These are phyloP conservation scores for Cladosporium halotolerans DNA, from an alignment of 2,329 filamentous ascomycete genomes.

Conservation along the genomic window DNA sequence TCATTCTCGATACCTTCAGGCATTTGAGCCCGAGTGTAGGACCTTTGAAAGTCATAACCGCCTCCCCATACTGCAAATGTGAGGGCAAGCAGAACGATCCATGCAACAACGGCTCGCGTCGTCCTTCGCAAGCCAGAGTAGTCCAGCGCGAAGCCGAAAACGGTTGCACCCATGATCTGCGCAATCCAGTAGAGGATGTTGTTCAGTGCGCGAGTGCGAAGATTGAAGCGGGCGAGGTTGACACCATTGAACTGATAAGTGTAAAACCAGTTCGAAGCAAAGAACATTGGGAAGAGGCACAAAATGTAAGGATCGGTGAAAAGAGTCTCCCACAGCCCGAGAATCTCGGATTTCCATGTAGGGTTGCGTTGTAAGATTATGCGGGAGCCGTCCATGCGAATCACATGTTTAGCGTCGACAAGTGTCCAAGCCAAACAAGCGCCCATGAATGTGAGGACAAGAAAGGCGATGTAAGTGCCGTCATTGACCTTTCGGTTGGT, in stretches of 20 bases:
- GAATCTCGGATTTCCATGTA: slow-evolving; percentile 72
- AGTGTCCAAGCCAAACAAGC: slow-evolving; percentile 64
- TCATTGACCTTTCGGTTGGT: slow-evolving; percentile 52
- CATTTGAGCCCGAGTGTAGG: slow-evolving; percentile 44
- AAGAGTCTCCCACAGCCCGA: slow-evolving; percentile 69
- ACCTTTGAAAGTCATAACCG: slow-evolving; percentile 70
- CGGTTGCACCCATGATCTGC: slow-evolving; percentile 69
- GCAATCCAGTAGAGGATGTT: slow-evolving; percentile 66
- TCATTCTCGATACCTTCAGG: slow-evolving; percentile 15
- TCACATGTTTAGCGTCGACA: slow-evolving; percentile 63
- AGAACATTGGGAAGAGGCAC: slow-evolving; percentile 74
- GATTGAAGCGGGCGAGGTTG: slow-evolving; percentile 65
- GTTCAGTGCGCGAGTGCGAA: slow-evolving; percentile 68
- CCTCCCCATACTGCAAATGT: slow-evolving; percentile 79
- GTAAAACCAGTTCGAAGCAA: slow-evolving; percentile 74
- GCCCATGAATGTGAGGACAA: slow-evolving; percentile 72
- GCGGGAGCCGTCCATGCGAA: slow-evolving; percentile 68
- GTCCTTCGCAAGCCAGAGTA: slow-evolving; percentile 52
- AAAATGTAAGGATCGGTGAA: slow-evolving; percentile 65
- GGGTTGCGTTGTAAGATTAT: slow-evolving; percentile 89
- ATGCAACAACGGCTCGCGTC: slow-evolving; percentile 59
- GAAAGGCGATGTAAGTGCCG: slow-evolving; percentile 80
- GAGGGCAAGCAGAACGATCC: slow-evolving; percentile 56
- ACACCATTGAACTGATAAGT: slow-evolving; percentile 72
- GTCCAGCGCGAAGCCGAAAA: slow-evolving; percentile 70